Conservation (phyloP, 805 yeast species). For the Saccharomycopsis schoenii region DNA sequence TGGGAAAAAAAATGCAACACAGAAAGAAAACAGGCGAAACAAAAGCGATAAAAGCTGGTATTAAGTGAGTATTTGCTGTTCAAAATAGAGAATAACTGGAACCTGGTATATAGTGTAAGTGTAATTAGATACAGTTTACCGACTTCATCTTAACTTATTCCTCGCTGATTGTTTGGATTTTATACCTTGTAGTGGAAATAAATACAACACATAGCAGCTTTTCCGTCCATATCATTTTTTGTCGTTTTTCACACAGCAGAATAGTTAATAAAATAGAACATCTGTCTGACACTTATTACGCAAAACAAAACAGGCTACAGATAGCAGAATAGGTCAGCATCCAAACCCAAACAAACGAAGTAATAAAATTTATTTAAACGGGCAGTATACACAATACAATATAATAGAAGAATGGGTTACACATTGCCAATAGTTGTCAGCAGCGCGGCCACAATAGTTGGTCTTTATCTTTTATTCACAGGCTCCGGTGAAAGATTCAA, state of each 20-base stretch:
- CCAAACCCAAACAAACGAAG: too few relatives aligned
- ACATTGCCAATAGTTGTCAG: neutral
- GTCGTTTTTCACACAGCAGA: neutral
- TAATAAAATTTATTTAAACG: too few relatives aligned
- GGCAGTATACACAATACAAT: neutral
- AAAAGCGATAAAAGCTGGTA: neutral
- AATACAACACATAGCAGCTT: neutral
- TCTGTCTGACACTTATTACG: too few relatives aligned
- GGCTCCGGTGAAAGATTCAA: slow-evolving; percentile 90
- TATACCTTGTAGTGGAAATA: neutral
- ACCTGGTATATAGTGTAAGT: neutral
- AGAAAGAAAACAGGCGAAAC: neutral
- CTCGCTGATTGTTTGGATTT: neutral
- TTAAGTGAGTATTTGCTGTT: neutral
- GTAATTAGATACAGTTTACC: neutral
- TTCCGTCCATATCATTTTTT: neutral
- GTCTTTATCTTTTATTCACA: slow-evolving; percentile 57
- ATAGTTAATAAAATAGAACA: neutral
- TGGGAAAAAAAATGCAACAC: neutral
- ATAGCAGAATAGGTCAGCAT: too few relatives aligned
- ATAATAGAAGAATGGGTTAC: neutral
- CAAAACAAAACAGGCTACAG: too few relatives aligned
- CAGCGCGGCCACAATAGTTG: neutral
- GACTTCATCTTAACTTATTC: too few relatives aligned
- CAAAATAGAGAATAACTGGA: neutral